phyloP scores from a whole-genome alignment of 192 early-diverging fungal genomes.

The Backusella tarrabulga region DNA sequence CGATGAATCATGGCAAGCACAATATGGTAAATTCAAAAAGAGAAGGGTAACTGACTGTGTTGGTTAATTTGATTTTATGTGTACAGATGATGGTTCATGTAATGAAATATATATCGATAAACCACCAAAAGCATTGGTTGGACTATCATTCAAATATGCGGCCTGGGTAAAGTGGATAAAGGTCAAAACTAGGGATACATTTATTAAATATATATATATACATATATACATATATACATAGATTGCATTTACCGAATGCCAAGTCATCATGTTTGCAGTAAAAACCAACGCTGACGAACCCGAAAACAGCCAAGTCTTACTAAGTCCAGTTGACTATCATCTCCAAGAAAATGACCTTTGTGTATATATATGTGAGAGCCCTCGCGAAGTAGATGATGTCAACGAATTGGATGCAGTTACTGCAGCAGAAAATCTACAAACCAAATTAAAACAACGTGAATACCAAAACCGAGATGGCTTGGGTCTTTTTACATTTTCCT shows the following conservation, averaged over 20 bases:
- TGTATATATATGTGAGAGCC: constrained; percentile 51
- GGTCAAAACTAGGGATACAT: not conserved
- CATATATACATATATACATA: not conserved
- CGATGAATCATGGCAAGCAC: constrained; percentile 60
- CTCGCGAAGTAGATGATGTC: constrained; percentile 38
- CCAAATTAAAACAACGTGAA: not conserved
- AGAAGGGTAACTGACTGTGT: not conserved
- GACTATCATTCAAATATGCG: constrained; percentile 52
- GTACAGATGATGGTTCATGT: constrained; percentile 50
- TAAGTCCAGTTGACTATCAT: constrained; percentile 54
- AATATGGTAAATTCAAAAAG: constrained; percentile 39
- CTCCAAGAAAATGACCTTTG: constrained; percentile 43
- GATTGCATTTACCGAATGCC: constrained; percentile 41
- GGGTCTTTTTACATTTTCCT: not conserved
- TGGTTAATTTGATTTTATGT: not conserved
- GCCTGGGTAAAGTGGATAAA: constrained; percentile 31
- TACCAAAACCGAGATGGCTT: not conserved
- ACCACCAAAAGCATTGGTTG: constrained; percentile 53
- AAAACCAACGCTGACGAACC: constrained; percentile 26
- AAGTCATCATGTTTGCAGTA: constrained; percentile 44
- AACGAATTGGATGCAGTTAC: constrained; percentile 15
- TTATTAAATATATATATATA: not conserved
- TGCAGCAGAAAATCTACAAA: not conserved
- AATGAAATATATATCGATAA: constrained; percentile 57
- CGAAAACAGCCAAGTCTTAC: constrained; percentile 37